Base-by-base conservation (phyloP, 2,329 filamentous ascomycete species). In the Colletotrichum australisinense region DNA sequence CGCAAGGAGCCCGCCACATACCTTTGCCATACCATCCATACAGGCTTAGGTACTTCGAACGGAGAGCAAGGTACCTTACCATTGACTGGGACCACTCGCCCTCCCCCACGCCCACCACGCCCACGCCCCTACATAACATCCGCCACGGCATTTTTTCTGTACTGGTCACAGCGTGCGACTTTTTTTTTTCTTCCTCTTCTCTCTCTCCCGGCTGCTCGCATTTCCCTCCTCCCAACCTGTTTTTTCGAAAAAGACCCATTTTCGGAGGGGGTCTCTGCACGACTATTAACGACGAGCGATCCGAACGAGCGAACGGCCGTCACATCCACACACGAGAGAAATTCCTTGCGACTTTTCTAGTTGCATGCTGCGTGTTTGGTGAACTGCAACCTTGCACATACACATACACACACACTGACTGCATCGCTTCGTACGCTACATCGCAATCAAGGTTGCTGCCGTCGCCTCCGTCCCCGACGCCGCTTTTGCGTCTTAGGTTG, bases 101-200 rank as follows among this genome's bases (percentile, higher is more conserved):
- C 38, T 32, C 14, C 63, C 11, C 46, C 24, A 26, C 26, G 26
- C 30, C 30, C 30, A 32, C 30, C 30, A 32, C 30, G 30, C 22
- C 32, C 62, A 64, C 63, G 63, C 63, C 67, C 70, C 70, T 73
- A 73, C 70, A 73, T 65, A 70, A 70, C 67, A 70, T 60, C 60
- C 70, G 60, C 70, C 70, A 70, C 70, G 70, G 53, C 70, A 52
- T 70, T 65, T 64, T 53, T 49, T 63, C 35, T 53, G 53, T 28
- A 59, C 60, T 56, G 60, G 63, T 59, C 67, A 73, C 70, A 65
- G 67, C 60, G 70, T 70, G 70, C 70, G 70, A 65, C 46, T 60
- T 53, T 24, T 66, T 19, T 32, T 46, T 46, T 46, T 9, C 19
- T n/a, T 46, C 42, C 19, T n/a, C 19, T 46, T 46, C 42, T n/a